Base-by-base conservation (phyloP, 2,329 filamentous ascomycete species). In the Knufia petricola region DNA sequence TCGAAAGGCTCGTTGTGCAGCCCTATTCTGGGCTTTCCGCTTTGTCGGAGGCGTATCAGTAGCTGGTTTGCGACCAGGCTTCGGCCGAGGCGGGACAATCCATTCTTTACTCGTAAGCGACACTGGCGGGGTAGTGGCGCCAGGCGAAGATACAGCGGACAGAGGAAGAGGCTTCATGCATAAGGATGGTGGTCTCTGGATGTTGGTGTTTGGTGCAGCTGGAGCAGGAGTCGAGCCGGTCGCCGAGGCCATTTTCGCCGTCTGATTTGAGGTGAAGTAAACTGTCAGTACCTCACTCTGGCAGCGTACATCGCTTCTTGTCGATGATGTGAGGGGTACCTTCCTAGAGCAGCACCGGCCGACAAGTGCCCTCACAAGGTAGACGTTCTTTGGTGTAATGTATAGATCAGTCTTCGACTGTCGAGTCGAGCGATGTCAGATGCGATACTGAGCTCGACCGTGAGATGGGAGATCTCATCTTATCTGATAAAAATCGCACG, bases 41-140 rank as follows among this genome's bases (percentile, higher is more conserved):
- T 94, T 94, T 37, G 88, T 94, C 1, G 86, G 85, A 12, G 89
- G 88, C 46, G 89, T 94, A 63, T 95, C 89, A 30, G 87, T 94
- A 40, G 87, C 87, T 2, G 90, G 89, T 74, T 96, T 96, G 58
- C 90, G 81, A 42, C 90, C 90, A 19, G 92, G 90, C 73, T 89
- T 90, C 40, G 86, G 86, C 52, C 86, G 77, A 23, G 86, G 86
- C 20, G 86, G 86, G 38, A 92, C 81, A 20, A 90, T 76, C 86
- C 86, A 92, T 78, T 90, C 84, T 65, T 82, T 89, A 59, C 78
- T 85, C 30, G 85, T 90, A 64, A 89, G 79, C 46, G 74, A 71
- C 46, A 67, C 61, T 51, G 68, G 64, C 31, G 65, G 63, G 15
- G 68, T 63, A 10, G 63, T 66, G 24, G 66, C 61, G 24, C 58